phyloP scores from a whole-genome alignment of 2,329 filamentous ascomycete species.

The Daldinia sp. region DNA sequence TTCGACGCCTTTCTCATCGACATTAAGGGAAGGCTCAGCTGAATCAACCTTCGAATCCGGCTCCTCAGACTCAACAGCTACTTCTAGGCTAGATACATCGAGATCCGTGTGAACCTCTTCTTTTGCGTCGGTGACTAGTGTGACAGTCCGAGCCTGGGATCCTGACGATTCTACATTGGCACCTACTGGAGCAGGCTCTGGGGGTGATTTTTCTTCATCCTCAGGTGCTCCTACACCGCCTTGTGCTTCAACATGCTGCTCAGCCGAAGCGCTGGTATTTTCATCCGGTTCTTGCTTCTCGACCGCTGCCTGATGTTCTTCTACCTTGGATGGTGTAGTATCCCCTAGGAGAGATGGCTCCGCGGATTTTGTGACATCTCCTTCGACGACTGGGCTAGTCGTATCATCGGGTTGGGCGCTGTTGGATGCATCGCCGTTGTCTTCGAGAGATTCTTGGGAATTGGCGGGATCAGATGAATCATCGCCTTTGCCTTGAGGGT shows the following conservation, averaged over 20 bases:
- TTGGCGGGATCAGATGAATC: not conserved
- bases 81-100: not conserved
- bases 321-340: not conserved
- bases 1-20: not conserved
- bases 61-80: not conserved
- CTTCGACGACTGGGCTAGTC: not conserved
- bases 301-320: not conserved
- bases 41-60: not conserved
- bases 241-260: not conserved
- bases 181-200: not conserved
- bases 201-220: not conserved
- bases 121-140: not conserved
- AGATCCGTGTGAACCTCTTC: not conserved
- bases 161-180: not conserved
- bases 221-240: not conserved
- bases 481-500: not conserved
- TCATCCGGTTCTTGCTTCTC: not conserved
- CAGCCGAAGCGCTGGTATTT: not conserved
- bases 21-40: not conserved
- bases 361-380: not conserved
- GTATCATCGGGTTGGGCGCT: not conserved
- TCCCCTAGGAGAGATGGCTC: not conserved
- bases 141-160: too few relatives aligned
- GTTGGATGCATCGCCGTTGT: not conserved
- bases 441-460: not conserved